Conservation (phyloP, 1,284 basidiomycete genomes). For the Fomitopsis schrenkii region DNA sequence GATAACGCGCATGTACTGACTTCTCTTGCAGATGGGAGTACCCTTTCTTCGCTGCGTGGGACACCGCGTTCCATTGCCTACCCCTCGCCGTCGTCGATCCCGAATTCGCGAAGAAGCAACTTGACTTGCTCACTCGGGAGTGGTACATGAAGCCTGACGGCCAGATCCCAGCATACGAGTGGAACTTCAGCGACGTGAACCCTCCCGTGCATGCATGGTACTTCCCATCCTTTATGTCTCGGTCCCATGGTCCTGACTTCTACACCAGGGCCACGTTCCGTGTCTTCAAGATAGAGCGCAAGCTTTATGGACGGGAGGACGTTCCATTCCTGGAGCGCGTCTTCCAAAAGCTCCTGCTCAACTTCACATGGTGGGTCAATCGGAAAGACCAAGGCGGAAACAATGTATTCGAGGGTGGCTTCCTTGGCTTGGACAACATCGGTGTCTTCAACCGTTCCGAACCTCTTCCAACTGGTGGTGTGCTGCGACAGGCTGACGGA, state of each 20-base stretch:
- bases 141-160: constrained; percentile 99
- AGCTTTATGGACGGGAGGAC: constrained; percentile 89
- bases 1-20: not conserved
- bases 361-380: constrained; percentile 99
- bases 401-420: constrained; percentile 98
- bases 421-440: constrained; percentile 97
- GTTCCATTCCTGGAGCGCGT: constrained; percentile 93
- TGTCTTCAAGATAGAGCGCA: constrained; percentile 97
- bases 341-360: constrained; percentile 95
- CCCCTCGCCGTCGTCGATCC: constrained; percentile 95
- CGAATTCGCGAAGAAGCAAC: constrained; percentile 94
- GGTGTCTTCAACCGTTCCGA: constrained; percentile 98
- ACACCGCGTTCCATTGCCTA: constrained; percentile 98
- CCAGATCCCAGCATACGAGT: constrained; percentile 97
- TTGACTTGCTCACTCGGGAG: constrained; percentile 93
- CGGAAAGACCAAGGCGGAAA: constrained; percentile 93
- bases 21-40: constrained; percentile 82
- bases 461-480: constrained; percentile 89
- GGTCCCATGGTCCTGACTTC: not conserved
- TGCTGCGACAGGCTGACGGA: constrained; percentile 92
- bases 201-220: constrained; percentile 97
- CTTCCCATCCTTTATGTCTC: constrained; percentile 9
- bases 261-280: constrained; percentile 85
- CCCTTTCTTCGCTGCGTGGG: constrained; percentile 93
- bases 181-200: constrained; percentile 98